These are phyloP conservation scores for Telfairia occidentalis DNA, from an alignment of 331 rosid species.

Conservation along the genomic window DNA sequence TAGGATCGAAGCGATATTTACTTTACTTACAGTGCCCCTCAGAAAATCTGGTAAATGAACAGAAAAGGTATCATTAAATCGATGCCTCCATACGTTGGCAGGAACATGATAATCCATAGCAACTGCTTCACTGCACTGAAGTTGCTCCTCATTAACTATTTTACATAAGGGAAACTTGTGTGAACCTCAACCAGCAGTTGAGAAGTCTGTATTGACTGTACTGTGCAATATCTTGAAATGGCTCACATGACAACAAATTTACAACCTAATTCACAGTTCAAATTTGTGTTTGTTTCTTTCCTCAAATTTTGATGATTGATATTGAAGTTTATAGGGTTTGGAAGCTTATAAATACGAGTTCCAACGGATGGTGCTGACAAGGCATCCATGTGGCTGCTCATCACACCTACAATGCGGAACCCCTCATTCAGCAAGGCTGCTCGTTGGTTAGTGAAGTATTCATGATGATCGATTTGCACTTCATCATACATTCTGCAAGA, in stretches of 20 bases:
- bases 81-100: background rate
- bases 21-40: background rate
- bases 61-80: background rate
- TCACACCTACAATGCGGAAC: constrained; percentile 29
- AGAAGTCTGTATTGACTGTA: background rate
- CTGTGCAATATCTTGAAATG: background rate
- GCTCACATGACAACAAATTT: background rate
- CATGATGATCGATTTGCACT: constrained; percentile 29
- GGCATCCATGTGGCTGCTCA: constrained; percentile 57
- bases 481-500: constrained; percentile 50
- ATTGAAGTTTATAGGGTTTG: constrained; percentile 21
- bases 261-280: background rate
- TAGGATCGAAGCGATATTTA: background rate
- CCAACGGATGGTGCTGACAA: constrained; percentile 24
- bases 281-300: background rate
- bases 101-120: background rate
- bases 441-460: constrained; percentile 36
- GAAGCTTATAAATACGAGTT: constrained; percentile 43
- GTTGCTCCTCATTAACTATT: background rate
- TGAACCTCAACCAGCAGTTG: background rate
- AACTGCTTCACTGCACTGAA: background rate
- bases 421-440: constrained; percentile 39
- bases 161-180: background rate
- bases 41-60: background rate
- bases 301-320: background rate